Conservation (phyloP, 371 early-diverging fungal genomes). For the Aphelidium insulamus region DNA sequence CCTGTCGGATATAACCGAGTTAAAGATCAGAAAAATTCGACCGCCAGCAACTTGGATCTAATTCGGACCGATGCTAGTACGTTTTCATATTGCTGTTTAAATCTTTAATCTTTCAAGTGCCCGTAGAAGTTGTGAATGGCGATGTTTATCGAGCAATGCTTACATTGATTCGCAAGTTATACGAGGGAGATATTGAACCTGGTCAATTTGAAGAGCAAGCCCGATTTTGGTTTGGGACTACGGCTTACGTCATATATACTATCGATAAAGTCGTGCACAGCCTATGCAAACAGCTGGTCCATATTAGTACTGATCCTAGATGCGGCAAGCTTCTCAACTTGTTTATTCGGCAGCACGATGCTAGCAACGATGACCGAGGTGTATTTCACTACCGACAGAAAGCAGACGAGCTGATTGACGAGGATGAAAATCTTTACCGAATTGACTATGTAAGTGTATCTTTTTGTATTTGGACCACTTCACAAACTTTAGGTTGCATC, state of each 20-base stretch:
- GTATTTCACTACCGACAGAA: constrained; percentile 58
- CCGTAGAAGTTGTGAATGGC: constrained; percentile 20
- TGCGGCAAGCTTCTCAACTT: constrained; percentile 30
- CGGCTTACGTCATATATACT: constrained; percentile 64
- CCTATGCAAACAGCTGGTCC: constrained; percentile 59
- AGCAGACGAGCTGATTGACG: constrained; percentile 47
- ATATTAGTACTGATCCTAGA: constrained; percentile 26
- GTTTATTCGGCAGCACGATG: constrained; percentile 45
- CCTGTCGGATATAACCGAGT: too few species aligned
- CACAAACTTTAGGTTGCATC: too few species aligned
- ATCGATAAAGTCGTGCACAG: constrained; percentile 62
- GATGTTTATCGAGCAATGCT: constrained; percentile 55
- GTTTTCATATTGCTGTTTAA: background rate
- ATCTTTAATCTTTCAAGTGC: constrained; percentile 1
- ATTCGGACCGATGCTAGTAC: background rate
- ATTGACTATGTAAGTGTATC: constrained; percentile 55
- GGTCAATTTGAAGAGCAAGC: constrained; percentile 75
- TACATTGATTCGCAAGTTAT: constrained; percentile 43
- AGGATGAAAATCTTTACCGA: constrained; percentile 63
- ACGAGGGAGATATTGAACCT: constrained; percentile 63
- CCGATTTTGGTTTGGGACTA: constrained; percentile 60
- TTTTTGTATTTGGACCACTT: too few species aligned
- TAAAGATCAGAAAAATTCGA: background rate
- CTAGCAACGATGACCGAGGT: too few species aligned
- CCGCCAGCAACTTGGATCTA: background rate